These are phyloP conservation scores for Phyllosticta capitalensis DNA, from an alignment of 2,329 filamentous ascomycete genomes.

Conservation along the genomic window DNA sequence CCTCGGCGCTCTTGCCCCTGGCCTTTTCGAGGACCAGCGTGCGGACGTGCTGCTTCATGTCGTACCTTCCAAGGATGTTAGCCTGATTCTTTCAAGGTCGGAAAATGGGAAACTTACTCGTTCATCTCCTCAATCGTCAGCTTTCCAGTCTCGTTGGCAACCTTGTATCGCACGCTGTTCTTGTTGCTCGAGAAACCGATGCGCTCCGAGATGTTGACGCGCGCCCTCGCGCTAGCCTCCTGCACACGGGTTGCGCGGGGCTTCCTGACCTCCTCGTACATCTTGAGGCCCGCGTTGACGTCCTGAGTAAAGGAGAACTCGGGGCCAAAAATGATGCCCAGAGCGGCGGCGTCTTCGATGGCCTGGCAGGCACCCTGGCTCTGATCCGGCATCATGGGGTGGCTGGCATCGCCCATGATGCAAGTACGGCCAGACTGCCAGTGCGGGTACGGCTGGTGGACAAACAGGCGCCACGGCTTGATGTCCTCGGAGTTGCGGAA, in stretches of 20 bases:
- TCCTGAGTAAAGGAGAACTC: constrained; percentile 30
- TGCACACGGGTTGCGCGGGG: constrained; percentile 31
- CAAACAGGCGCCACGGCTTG: constrained; percentile 56
- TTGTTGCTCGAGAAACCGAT: constrained; percentile 55
- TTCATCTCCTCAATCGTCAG: constrained; percentile 65
- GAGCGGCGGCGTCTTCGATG: constrained; percentile 54
- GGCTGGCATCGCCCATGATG: constrained; percentile 53
- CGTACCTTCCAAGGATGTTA: neutral
- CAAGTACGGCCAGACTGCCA: constrained; percentile 39
- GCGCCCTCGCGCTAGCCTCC: constrained; percentile 26
- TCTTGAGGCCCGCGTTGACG: constrained; percentile 22
- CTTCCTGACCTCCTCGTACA: constrained; percentile 29
- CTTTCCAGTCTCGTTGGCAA: constrained; percentile 51
- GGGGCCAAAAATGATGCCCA: constrained; percentile 52
- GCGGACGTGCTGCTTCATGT: neutral
- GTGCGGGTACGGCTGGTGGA: constrained; percentile 54
- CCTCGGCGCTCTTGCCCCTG: neutral
- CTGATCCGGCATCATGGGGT: constrained; percentile 56
- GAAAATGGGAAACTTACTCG: constrained; percentile 40
- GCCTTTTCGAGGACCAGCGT: neutral
- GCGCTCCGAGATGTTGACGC: constrained; percentile 31
- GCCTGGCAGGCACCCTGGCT: constrained; percentile 62
- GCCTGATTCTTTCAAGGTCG: neutral
- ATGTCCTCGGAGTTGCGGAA: constrained; percentile 53
- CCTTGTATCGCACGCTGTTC: constrained; percentile 47